Percentiles rank a stretch among this genome's conserved stretches.
phyloP scores from a whole-genome alignment of 176 grass and related monocot genomes.

The Musa beccarii region DNA sequence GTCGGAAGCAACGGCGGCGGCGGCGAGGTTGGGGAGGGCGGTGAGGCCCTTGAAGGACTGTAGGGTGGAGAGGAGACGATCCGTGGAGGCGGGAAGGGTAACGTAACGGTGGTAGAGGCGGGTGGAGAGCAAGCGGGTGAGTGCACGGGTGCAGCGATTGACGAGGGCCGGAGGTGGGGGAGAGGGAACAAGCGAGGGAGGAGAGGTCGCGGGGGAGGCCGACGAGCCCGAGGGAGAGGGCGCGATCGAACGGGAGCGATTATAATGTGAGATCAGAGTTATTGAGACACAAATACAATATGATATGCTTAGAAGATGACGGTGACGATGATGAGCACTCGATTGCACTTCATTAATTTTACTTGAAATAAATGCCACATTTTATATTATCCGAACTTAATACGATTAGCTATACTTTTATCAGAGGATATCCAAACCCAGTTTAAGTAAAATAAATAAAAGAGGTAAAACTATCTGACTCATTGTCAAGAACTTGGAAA shows the following conservation, averaged over 20 bases:
- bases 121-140: constrained; percentile 14
- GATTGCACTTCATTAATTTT: too few relatives aligned
- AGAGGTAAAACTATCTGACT: too few relatives aligned
- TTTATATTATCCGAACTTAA: too few relatives aligned
- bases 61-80: constrained; percentile 4
- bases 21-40: constrained; percentile 9
- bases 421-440: too few relatives aligned
- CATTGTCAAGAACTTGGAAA: too few relatives aligned
- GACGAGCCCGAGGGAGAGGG: constrained; percentile 8
- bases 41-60: constrained; percentile 12
- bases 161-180: constrained; percentile 7
- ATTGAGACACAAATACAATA: not conserved
- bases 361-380: too few relatives aligned
- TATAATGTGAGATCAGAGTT: constrained; percentile 15
- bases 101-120: constrained; percentile 21
- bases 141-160: constrained; percentile 14
- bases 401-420: too few relatives aligned
- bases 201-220: constrained; percentile 2
- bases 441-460: too few relatives aligned
- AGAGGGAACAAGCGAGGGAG: constrained; percentile 4
- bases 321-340: too few relatives aligned
- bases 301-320: too few relatives aligned
- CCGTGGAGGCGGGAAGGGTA: not conserved
- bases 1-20: not conserved
- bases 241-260: constrained; percentile 10